Evolutionary conservation across 2,329 filamentous ascomycete species (phyloP).

Genomic region (Botrytis paeoniae): DNA sequence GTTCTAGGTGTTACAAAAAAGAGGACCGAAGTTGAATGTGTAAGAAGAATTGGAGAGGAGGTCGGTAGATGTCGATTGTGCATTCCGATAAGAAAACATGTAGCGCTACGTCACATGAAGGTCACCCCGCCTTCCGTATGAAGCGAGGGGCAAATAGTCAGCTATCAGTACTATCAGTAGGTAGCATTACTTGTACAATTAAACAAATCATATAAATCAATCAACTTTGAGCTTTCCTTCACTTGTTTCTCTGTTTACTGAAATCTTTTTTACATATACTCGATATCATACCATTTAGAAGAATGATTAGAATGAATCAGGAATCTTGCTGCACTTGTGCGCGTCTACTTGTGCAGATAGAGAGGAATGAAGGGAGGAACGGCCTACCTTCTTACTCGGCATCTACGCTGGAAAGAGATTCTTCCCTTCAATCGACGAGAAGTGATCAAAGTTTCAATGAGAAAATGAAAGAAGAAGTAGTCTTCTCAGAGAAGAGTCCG

Average conservation of each 20-base stretch:
- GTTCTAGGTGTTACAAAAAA: neutral
- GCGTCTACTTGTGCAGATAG: conserved; percentile 1
- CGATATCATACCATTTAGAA: neutral
- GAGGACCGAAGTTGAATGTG: neutral
- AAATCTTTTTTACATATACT: neutral
- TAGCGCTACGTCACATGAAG: neutral
- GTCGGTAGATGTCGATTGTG: neutral
- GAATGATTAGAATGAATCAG: neutral
- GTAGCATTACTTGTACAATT: neutral
- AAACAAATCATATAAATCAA: neutral
- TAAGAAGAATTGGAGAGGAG: neutral
- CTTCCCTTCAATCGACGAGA: neutral
- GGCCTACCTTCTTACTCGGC: neutral
- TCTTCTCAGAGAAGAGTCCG: neutral
- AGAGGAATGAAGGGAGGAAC: neutral
- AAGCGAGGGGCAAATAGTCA: conserved; percentile 13
- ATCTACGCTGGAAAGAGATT: neutral
- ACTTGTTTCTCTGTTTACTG: neutral
- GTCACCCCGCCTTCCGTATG: neutral
- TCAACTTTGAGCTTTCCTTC: neutral
- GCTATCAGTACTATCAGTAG: neutral
- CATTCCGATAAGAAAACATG: neutral
- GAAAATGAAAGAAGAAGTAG: neutral
- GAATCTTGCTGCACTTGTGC: conserved; percentile 11
- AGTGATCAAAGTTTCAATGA: neutral